These are phyloP conservation scores for Adansonia gregorii DNA, from an alignment of 441 rosid species.

Conservation along the genomic window DNA sequence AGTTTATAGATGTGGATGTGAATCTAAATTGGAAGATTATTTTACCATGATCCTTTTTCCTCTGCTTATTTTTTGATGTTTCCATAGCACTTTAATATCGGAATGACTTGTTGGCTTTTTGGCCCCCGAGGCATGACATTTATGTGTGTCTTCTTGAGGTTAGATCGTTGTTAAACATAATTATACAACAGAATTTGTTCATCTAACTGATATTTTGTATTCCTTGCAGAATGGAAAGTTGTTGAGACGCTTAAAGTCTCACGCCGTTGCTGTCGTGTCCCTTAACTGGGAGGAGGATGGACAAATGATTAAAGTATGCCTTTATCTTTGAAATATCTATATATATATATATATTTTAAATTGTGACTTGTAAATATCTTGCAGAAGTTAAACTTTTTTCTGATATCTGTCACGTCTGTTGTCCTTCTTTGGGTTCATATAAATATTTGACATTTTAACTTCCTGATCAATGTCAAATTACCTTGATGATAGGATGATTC, in stretches of 20 bases:
- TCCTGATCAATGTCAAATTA: not conserved
- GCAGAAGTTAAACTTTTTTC: slow-evolving; percentile 8
- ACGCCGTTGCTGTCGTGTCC: slow-evolving; percentile 75
- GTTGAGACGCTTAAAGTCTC: slow-evolving; percentile 79
- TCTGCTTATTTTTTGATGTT: not conserved
- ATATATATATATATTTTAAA: not conserved
- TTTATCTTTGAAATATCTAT: slow-evolving; percentile 11
- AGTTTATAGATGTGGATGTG: not conserved
- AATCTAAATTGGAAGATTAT: not conserved
- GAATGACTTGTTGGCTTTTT: not conserved
- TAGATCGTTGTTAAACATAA: not conserved
- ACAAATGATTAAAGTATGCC: slow-evolving; percentile 46
- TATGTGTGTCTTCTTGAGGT: slow-evolving; percentile 8
- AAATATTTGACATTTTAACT: slow-evolving; percentile 3
- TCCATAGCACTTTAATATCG: not conserved
- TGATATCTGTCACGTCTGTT: not conserved
- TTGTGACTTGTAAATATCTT: slow-evolving; percentile 2
- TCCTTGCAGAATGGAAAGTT: slow-evolving; percentile 71
- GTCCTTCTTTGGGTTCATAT: not conserved
- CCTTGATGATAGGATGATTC: slow-evolving; percentile 50
- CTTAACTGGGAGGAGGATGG: slow-evolving; percentile 94
- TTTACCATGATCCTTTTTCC: not conserved
- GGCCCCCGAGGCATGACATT: not conserved
- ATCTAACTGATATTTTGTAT: slow-evolving; percentile 25
- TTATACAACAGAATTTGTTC: not conserved